Conservation (phyloP, 2,329 filamentous ascomycete genomes). For the Penicillium crustosum region DNA sequence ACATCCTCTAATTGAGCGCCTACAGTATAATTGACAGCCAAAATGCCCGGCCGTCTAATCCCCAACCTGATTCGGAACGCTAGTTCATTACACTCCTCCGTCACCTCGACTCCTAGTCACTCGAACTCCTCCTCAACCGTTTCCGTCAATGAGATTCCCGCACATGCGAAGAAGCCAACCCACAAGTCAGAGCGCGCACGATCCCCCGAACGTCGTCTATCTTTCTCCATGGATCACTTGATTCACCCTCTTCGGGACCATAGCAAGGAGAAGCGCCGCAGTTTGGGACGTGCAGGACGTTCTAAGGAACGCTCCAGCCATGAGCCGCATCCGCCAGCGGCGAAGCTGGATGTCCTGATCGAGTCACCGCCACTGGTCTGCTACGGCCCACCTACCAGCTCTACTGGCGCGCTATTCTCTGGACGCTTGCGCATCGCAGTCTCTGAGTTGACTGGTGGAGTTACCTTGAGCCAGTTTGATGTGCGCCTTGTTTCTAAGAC, state of each 20-base stretch:
- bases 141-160: constrained; percentile 39
- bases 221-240: constrained; percentile 45
- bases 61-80: constrained; percentile 42
- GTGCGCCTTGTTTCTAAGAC: constrained; percentile 70
- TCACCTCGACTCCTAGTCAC: constrained; percentile 29
- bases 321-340: constrained; percentile 41
- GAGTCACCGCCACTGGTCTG: constrained; percentile 87
- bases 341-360: constrained; percentile 62
- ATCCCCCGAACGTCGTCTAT: constrained; percentile 42
- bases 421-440: constrained; percentile 76
- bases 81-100: constrained; percentile 31
- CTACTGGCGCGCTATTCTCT: constrained; percentile 80
- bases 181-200: constrained; percentile 32
- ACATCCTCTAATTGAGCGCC: background rate
- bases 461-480: constrained; percentile 68
- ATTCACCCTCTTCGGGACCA: constrained; percentile 45
- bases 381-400: constrained; percentile 71
- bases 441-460: constrained; percentile 59
- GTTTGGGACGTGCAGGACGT: constrained; percentile 34
- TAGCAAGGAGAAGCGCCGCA: constrained; percentile 44
- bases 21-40: constrained; percentile 14
- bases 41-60: constrained; percentile 44
- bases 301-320: constrained; percentile 39
- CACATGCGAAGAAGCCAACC: constrained; percentile 29
- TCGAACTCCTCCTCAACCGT: constrained; percentile 40